These are phyloP conservation scores for Collybiopsis confluens DNA, from an alignment of 768 basidiomycete species.

Conservation along the genomic window DNA sequence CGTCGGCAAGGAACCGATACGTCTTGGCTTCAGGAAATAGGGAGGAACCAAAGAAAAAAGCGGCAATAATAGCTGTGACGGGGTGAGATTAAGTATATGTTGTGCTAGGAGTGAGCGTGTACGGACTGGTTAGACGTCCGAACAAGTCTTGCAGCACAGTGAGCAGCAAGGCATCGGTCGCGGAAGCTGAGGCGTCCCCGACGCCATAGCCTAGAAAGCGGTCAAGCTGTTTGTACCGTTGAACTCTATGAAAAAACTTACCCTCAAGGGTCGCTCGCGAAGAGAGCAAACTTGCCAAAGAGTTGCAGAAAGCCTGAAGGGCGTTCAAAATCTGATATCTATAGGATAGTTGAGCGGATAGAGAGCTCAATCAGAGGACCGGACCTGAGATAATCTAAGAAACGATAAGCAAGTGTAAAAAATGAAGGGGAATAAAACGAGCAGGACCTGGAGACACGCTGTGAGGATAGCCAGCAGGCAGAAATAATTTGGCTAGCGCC, in stretches of 20 bases:
- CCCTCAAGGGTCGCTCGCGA: constrained; percentile 69
- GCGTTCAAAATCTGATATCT: constrained; percentile 69
- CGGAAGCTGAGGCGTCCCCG: constrained; percentile 61
- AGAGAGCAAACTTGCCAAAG: constrained; percentile 56
- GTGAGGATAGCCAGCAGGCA: constrained; percentile 8
- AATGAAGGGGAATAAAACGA: background rate
- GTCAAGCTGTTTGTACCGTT: background rate
- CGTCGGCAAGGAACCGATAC: constrained; percentile 63
- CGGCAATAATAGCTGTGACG: constrained; percentile 53
- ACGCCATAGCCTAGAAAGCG: constrained; percentile 56
- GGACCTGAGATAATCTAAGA: constrained; percentile 52
- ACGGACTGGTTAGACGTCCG: constrained; percentile 53
- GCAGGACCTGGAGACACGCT: constrained; percentile 5
- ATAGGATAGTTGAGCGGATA: constrained; percentile 9
- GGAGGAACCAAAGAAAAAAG: constrained; percentile 58
- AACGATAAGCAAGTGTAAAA: background rate
- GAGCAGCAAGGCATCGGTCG: constrained; percentile 60
- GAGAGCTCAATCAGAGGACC: constrained; percentile 13
- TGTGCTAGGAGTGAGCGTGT: background rate
- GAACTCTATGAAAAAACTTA: constrained; percentile 12
- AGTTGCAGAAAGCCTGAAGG: constrained; percentile 67
- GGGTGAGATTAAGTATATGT: background rate
- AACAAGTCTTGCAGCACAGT: constrained; percentile 64
- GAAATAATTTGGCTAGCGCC: background rate
- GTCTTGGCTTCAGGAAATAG: constrained; percentile 69